A percentile compares a stretch with the other conserved stretches of the same genome.
These are phyloP conservation scores for Fraxinus ornus DNA, from an alignment of 305 asterid species.

Conservation along the genomic window DNA sequence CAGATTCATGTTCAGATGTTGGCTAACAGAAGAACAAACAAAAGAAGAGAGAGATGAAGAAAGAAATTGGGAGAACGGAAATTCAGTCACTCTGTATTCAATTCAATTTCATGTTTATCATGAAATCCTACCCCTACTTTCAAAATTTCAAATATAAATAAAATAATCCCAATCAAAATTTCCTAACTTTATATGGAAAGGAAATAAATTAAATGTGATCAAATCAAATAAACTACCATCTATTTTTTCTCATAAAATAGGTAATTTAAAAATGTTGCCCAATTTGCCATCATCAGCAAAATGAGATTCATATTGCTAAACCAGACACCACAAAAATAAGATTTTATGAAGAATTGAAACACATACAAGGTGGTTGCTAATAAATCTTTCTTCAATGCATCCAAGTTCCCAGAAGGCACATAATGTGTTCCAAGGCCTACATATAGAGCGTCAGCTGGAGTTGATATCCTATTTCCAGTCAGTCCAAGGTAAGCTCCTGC, in stretches of 20 bases:
- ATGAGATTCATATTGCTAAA: neutral
- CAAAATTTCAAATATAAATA: neutral
- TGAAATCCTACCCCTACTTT: neutral
- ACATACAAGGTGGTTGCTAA: slow-evolving; percentile 66
- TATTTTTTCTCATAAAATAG: neutral
- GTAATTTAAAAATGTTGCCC: neutral
- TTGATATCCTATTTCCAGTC: slow-evolving; percentile 84
- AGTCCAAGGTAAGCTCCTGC: slow-evolving; percentile 93
- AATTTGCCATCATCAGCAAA: neutral
- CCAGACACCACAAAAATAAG: neutral
- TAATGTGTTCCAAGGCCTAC: slow-evolving; percentile 87
- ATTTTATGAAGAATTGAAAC: slow-evolving; percentile 6
- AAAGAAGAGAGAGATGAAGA: neutral
- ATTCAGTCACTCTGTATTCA: neutral
- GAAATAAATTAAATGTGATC: neutral
- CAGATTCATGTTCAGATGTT: slow-evolving; percentile 5
- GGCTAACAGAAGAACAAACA: neutral
- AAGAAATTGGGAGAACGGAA: neutral
- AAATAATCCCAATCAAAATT: neutral
- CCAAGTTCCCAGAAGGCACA: slow-evolving; percentile 80
- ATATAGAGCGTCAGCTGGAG: slow-evolving; percentile 94
- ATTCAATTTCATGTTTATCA: neutral
- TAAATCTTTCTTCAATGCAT: slow-evolving; percentile 59
- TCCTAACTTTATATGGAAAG: neutral
- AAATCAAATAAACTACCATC: neutral